Conservation (phyloP, 306 rosid genomes). For the Gastrolobium villosum region DNA sequence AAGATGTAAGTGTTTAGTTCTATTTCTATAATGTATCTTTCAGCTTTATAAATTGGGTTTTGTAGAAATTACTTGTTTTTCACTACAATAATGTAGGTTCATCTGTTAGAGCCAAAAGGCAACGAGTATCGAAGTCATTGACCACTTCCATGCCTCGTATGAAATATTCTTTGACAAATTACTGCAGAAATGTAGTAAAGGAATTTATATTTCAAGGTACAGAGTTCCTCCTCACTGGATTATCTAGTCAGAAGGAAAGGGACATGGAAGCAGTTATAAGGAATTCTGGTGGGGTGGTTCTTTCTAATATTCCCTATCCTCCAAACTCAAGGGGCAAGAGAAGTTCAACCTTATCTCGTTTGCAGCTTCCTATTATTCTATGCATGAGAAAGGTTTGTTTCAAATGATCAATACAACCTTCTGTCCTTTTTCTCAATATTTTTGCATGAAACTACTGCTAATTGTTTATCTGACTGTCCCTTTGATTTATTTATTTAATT, state of each 20-base stretch:
- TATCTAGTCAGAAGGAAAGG: conserved; percentile 69
- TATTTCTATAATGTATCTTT: conserved; percentile 21
- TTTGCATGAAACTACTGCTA: conserved; percentile 16
- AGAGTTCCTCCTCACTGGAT: conserved; percentile 86
- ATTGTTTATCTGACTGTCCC: background rate
- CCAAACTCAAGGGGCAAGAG: conserved; percentile 61
- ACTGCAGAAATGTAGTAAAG: conserved; percentile 48
- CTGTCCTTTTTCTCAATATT: conserved; percentile 14
- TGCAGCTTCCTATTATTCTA: conserved; percentile 76
- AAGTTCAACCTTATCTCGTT: conserved; percentile 48
- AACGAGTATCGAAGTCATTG: conserved; percentile 51
- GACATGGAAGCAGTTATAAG: conserved; percentile 69
- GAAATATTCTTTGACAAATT: conserved; percentile 52
- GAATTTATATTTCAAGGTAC: conserved; percentile 71
- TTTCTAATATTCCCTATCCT: conserved; percentile 74
- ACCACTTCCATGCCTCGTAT: conserved; percentile 35
- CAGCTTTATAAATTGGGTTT: conserved; percentile 12
- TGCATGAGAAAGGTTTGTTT: conserved; percentile 74
- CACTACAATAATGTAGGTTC: conserved; percentile 66
- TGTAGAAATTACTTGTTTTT: conserved; percentile 17
- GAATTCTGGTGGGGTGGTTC: conserved; percentile 80
- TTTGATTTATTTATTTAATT: background rate
- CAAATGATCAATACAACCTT: conserved; percentile 14
- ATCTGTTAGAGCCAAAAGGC: conserved; percentile 53
- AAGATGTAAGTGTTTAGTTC: conserved; percentile 49